A percentile compares a stretch with the other conserved stretches of the same genome.
These are phyloP conservation scores for Royoungia palumana DNA, from an alignment of 768 basidiomycete species.

Conservation along the genomic window DNA sequence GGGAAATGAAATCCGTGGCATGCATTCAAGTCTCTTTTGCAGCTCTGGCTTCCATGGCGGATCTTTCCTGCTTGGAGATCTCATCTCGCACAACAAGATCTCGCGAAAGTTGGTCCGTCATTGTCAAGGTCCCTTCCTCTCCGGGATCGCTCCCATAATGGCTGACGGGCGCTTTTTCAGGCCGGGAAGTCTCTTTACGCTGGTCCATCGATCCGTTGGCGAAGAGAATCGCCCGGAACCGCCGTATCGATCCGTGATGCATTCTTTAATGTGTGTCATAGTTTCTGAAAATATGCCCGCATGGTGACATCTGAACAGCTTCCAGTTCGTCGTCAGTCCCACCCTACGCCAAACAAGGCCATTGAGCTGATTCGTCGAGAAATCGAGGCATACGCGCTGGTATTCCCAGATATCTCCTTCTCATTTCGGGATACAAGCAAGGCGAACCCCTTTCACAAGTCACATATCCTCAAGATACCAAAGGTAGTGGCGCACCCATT, in stretches of 20 bases:
- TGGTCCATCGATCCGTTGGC: conserved; percentile 74
- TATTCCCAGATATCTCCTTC: conserved; percentile 70
- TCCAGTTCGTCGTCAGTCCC: conserved; percentile 74
- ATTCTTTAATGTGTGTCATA: conserved; percentile 73
- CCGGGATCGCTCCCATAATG: not conserved
- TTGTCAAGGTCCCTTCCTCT: conserved; percentile 58
- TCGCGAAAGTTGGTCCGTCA: conserved; percentile 68
- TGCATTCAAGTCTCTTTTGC: conserved; percentile 6
- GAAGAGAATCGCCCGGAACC: conserved; percentile 71
- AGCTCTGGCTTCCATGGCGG: conserved; percentile 85
- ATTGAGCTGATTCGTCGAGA: conserved; percentile 68
- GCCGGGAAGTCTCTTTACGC: conserved; percentile 63
- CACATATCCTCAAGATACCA: conserved; percentile 55
- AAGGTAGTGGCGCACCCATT: conserved; percentile 46
- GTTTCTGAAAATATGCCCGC: not conserved
- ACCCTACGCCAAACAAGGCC: conserved; percentile 56
- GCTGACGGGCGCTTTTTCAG: conserved; percentile 34
- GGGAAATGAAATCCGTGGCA: conserved; percentile 1
- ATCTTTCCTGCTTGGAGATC: conserved; percentile 78
- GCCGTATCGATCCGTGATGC: conserved; percentile 82
- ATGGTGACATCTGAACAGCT: conserved; percentile 44
- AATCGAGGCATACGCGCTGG: conserved; percentile 68
- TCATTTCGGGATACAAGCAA: conserved; percentile 55
- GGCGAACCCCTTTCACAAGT: conserved; percentile 35
- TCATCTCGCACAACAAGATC: conserved; percentile 67